Evolutionary conservation across 202 grass and related monocot genomes (phyloP), one percentile per base, ranked within the genome.

Genomic region (Elaeis oleifera): DNA sequence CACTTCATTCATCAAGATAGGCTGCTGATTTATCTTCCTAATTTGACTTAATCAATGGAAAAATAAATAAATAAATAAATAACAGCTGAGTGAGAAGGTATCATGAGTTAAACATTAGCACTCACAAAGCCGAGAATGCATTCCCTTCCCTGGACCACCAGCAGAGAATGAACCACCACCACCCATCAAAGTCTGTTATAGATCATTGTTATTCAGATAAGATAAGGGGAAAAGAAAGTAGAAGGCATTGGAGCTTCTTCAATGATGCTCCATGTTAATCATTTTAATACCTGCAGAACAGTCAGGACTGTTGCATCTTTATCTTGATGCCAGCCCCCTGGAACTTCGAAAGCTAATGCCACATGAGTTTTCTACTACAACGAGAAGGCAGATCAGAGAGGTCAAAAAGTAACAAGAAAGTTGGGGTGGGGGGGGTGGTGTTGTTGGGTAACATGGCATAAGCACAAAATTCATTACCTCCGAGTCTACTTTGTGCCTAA

Each of bases 111-210:
- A 53, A 44, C 36, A 44, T 44, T 44, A 3, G 36, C 24, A 75
- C 86, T 84, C 78, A 95, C 90, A 95, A 56, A 95, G 90, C 62
- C 90, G 83, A 78, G 90, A 95, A 77, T 95, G 83, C 90, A 95
- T 90, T 70, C 90, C 90, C 68, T 95, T 95, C 71, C 90, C 90
- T 74, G 90, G 90, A 81, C 90, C 90, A 52, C 90, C 90, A 69
- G 90, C 77, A 70, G 90, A 95, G 72, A 95, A 95, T 71, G 90
- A 95, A 70, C 83, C 80, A 51, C 90, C 90, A 58, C 90, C 90
- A 54, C 90, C 90, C 86, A 95, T 85, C 61, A 95, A 83, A 66
- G 83, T 87, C 90, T 95, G 73, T 22, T 55, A 82, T 50, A 69
- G 60, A 58, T 39, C 29, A 56, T 80, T 31, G 11, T 56, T 53